phyloP scores from a whole-genome alignment of 2,329 filamentous ascomycete genomes.

The Fonsecaea nubica region DNA sequence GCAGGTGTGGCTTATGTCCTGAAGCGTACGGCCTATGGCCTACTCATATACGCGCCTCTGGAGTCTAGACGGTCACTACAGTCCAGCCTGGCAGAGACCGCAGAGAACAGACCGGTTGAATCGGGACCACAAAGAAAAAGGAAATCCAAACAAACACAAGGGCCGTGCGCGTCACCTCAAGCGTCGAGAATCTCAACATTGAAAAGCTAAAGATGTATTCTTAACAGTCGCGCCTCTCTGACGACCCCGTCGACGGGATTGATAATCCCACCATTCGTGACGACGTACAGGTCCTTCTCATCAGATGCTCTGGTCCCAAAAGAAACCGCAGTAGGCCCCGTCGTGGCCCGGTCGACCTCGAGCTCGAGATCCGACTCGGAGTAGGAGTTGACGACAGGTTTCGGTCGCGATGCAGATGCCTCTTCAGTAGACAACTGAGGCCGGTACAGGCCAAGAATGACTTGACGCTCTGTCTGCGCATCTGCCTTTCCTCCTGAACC shows the following conservation, averaged over 20 bases:
- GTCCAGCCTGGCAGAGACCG: too few species aligned
- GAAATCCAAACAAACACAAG: too few species aligned
- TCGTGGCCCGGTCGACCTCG: slow-evolving; percentile 4
- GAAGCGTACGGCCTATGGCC: too few species aligned
- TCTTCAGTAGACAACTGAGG: not conserved
- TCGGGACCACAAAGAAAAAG: too few species aligned
- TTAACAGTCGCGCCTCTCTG: slow-evolving; percentile 14
- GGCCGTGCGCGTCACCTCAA: too few species aligned
- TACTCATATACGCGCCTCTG: too few species aligned
- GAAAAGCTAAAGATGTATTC: not conserved
- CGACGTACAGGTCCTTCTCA: slow-evolving; percentile 8
- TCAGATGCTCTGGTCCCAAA: not conserved
- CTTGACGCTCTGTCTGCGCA: not conserved
- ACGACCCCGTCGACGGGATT: slow-evolving; percentile 15
- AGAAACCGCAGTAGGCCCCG: slow-evolving; percentile 7
- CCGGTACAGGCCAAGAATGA: slow-evolving; percentile 9
- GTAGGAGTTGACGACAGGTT: not conserved
- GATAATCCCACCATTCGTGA: slow-evolving; percentile 15
- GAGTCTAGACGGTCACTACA: too few species aligned
- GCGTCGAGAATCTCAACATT: not conserved
- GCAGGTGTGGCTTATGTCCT: too few species aligned
- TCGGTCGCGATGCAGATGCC: not conserved
- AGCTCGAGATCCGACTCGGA: not conserved
- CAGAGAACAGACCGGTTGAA: too few species aligned
- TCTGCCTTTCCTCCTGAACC: not conserved